Conservation (phyloP, 1,284 basidiomycete species). For the Cerioporus squamosus region DNA sequence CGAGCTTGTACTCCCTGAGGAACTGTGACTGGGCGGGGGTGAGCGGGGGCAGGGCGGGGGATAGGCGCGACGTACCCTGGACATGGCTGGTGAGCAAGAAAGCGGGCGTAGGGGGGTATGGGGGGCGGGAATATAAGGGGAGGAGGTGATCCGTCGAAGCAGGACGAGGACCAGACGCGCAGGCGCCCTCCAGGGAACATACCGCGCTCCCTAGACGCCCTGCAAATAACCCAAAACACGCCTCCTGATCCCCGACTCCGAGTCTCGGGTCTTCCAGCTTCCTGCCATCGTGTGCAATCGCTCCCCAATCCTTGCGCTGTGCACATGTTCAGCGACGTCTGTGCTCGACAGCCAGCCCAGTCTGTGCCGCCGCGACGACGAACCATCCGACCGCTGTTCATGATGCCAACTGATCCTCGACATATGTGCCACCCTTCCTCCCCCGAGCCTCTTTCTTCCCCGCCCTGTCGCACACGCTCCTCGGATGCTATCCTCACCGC, state of each 20-base stretch:
- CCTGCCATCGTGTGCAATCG: too few species aligned
- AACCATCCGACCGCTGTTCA: not conserved
- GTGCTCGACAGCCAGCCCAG: too few species aligned
- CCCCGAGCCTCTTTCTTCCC: not conserved
- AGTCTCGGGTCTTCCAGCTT: too few species aligned
- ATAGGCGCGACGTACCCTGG: constrained; percentile 30
- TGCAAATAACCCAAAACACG: constrained; percentile 19
- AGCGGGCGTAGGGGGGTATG: constrained; percentile 13
- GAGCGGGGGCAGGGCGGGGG: not conserved
- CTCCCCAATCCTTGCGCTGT: too few species aligned
- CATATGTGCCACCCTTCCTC: not conserved
- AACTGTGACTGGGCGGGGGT: constrained; percentile 72
- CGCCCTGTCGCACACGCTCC: not conserved
- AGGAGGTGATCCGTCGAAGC: constrained; percentile 27
- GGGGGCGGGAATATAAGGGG: constrained; percentile 19
- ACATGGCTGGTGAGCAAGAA: constrained; percentile 31
- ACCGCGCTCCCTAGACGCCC: not conserved
- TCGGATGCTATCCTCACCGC: too few species aligned
- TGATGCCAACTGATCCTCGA: constrained; percentile 6
- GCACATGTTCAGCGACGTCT: too few species aligned
- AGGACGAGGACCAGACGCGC: constrained; percentile 22
- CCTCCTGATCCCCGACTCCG: constrained; percentile 9
- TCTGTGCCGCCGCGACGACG: too few species aligned
- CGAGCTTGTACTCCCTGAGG: constrained; percentile 94
- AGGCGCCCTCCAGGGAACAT: constrained; percentile 20